A percentile compares a stretch with the other conserved stretches of the same genome.
These are phyloP conservation scores for Fusarium stilboides DNA, from an alignment of 2,329 filamentous ascomycete genomes.

Conservation along the genomic window DNA sequence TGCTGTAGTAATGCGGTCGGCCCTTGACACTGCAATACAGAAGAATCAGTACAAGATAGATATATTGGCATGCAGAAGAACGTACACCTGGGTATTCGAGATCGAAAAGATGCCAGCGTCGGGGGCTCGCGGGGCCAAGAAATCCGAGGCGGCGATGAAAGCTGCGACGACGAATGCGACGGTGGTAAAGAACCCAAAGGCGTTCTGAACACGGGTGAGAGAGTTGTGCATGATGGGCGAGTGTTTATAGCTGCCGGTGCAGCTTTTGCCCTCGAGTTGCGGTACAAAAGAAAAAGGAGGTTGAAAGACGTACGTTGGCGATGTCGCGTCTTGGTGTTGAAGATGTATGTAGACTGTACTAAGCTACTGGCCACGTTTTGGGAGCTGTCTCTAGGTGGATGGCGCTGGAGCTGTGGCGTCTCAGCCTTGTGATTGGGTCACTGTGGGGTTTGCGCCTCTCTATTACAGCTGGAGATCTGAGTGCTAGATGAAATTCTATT, in stretches of 20 bases:
- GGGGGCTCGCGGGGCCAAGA: slow-evolving; percentile 79
- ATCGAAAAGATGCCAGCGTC: slow-evolving; percentile 72
- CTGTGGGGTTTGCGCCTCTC: slow-evolving; percentile 23
- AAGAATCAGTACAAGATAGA: slow-evolving; percentile 13
- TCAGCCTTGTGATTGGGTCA: slow-evolving; percentile 48
- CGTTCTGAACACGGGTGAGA: slow-evolving; percentile 87
- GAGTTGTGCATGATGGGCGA: slow-evolving; percentile 83
- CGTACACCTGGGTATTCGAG: slow-evolving; percentile 89
- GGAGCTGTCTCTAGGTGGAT: slow-evolving; percentile 36
- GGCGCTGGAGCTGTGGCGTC: slow-evolving; percentile 36
- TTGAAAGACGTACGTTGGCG: slow-evolving; percentile 23
- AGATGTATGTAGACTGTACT: slow-evolving; percentile 15
- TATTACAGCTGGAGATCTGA: background rate
- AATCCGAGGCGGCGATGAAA: slow-evolving; percentile 85
- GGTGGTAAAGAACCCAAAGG: slow-evolving; percentile 98
- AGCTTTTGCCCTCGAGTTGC: slow-evolving; percentile 31
- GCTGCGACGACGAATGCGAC: slow-evolving; percentile 86
- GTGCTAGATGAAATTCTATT: too few relatives aligned
- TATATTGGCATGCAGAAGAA: slow-evolving; percentile 18
- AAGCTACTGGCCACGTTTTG: slow-evolving; percentile 46
- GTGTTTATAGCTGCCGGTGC: slow-evolving; percentile 24
- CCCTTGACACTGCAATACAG: slow-evolving; percentile 79
- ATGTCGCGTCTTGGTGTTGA: slow-evolving; percentile 41
- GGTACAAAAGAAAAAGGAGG: slow-evolving; percentile 2
- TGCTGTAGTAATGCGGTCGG: slow-evolving; percentile 94